Evolutionary conservation across 331 rosid genomes (phyloP), one percentile per base, ranked within the genome.

Genomic region (Cydonia oblonga): DNA sequence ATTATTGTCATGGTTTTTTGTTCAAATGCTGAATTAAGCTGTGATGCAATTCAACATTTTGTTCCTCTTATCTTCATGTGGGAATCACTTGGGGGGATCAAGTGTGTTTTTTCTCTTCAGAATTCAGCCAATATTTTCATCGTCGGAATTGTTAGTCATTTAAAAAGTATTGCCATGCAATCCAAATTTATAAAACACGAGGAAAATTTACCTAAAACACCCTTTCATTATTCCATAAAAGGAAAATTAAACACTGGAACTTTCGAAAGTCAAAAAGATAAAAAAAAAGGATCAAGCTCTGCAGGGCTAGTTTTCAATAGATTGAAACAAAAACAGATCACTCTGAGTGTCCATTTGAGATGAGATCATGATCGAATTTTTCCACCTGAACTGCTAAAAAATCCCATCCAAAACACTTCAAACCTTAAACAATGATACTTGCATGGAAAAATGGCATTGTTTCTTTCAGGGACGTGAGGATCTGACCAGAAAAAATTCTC

Each of bases 391-490:
- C 22, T 5, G 68, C 51, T 64, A 5, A 64, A 64, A 6, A 49
- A 11, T 8, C 68, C 49, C 42, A 64, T 64, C 68, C 6, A 2
- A 64, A 32, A 49, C 40, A 71, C 75, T 58, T 58, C 57, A 24
- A 58, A 38, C 18, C 25, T 26, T 3, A 24, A 71, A 33, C 11
- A 9, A 33, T 7, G 35, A 10, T 20, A 12, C 24, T 53, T 35
- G 56, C 66, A 24, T 5, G 42, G 67, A 46, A 80, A 79, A 74
- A 42, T 66, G 30, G 78, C 53, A 71, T 63, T 61, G 52, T 72
- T 76, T 75, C 64, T 66, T 82, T 75, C 26, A 72, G 49, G 72
- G 44, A 75, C 40, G 62, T 63, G 80, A 69, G 77, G 80, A 77
- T 77, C 40, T 67, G 74, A 81, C 69, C 69, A 40, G 24, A 73